Base-by-base conservation (phyloP, 352 stramenopile species). In the Pythium insidiosum region DNA sequence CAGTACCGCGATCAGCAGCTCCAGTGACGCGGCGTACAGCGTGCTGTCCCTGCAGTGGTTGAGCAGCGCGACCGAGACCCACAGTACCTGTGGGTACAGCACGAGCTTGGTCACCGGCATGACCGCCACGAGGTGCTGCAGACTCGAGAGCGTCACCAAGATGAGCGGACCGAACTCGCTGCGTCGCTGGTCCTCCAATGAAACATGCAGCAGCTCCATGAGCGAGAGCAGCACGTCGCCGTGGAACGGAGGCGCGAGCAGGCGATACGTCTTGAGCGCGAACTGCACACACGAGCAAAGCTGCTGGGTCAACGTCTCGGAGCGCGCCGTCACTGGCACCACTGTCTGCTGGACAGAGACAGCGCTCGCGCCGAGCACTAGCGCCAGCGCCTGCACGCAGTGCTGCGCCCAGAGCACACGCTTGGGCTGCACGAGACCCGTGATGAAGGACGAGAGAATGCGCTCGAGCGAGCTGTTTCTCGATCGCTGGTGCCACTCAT, bases 21-120 rank as follows among this genome's bases (percentile, higher is more conserved):
- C 48, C 29, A 81, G 7, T 6, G 24, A 19, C 5, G 23, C 22
- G 38, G 4, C 67, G 56, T 22, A 53, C 7, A 35, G 29, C 13
- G 61, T 44, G 11, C 35, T 47, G 50, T 28, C 47, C 53, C 33
- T 56, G 38, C 54, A 58, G 42, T 89, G 66, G 33, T 78, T 84
- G 19, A 92, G 53, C n/a, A 92, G 44, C 12, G 76, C 72, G 10
- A 86, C 58, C 7, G 66, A 63, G 0, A 87, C 73, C 79, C 76
- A 92, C 18, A 87, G 48, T 5, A 92, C 56, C 53, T 89, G 79
- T 1, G 76, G 76, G 25, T 83, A 92, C n/a, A 92, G 30, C 35
- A 64, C 63, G 4, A 89, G 52, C 53, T 73, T 72, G 7, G 61
- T 33, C 2, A 53, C 22, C 9, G 78, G 69, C 71, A 87, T 91